Conservation (phyloP, 805 yeast species). For the Candida maesae region DNA sequence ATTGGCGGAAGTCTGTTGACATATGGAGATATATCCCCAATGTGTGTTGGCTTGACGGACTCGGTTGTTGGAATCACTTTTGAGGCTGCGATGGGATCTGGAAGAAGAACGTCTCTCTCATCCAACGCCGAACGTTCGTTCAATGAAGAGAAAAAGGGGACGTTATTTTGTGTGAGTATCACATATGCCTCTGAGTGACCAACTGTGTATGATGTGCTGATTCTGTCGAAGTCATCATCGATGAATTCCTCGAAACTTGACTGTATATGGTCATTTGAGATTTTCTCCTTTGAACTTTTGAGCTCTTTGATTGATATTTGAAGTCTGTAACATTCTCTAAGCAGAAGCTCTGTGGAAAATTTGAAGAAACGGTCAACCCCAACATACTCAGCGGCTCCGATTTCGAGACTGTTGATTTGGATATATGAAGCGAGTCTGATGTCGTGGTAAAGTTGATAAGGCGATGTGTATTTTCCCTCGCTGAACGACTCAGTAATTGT, state of each 20-base stretch:
- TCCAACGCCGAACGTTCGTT: conserved; percentile 70
- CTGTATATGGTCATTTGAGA: conserved; percentile 15
- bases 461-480: conserved; percentile 34
- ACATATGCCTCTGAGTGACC: conserved; percentile 64
- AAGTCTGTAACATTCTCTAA: conserved; percentile 55
- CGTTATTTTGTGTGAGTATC: conserved; percentile 55
- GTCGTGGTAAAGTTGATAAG: conserved; percentile 65
- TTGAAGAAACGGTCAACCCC: conserved; percentile 61
- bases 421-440: conserved; percentile 51
- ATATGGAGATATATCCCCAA: conserved; percentile 28
- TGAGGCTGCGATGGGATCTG: conserved; percentile 63
- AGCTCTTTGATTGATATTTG: conserved; percentile 17
- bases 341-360: conserved; percentile 55
- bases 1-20: conserved; percentile 19
- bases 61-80: conserved; percentile 56
- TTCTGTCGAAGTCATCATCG: conserved; percentile 55
- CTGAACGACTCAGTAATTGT: conserved; percentile 42
- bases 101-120: conserved; percentile 63
- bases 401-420: conserved; percentile 42
- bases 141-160: conserved; percentile 77
- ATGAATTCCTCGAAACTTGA: conserved; percentile 36
- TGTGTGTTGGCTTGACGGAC: conserved; percentile 22
- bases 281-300: conserved; percentile 4
- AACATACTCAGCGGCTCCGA: conserved; percentile 47
- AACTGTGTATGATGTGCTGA: conserved; percentile 47